Conservation (phyloP, 768 basidiomycete genomes). For the Neoboletus subvelutipes region DNA sequence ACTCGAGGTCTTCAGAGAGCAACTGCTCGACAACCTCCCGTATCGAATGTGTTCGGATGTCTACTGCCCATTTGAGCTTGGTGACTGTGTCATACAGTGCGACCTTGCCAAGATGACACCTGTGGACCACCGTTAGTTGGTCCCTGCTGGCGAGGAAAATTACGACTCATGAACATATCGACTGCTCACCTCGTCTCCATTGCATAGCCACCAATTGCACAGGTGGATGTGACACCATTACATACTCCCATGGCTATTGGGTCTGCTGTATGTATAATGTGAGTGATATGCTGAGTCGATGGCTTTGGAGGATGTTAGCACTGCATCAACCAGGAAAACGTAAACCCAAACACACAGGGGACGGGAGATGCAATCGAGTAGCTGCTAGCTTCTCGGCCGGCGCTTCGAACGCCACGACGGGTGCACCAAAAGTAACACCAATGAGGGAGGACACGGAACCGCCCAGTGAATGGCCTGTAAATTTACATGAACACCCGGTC, state of each 20-base stretch:
- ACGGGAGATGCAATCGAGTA: conserved; percentile 78
- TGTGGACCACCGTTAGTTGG: conserved; percentile 11
- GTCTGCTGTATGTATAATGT: conserved; percentile 92
- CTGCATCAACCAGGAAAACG: not conserved
- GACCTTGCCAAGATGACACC: conserved; percentile 87
- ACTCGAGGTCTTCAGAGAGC: conserved; percentile 52
- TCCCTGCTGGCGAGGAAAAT: not conserved
- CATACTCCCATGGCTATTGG: conserved; percentile 88
- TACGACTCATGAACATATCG: not conserved
- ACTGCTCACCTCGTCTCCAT: conserved; percentile 60
- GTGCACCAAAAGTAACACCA: conserved; percentile 88
- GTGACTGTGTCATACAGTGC: conserved; percentile 85
- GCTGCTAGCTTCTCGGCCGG: conserved; percentile 75
- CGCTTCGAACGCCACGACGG: conserved; percentile 88
- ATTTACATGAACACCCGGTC: not conserved
- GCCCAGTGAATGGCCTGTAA: conserved; percentile 72
- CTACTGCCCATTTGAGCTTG: conserved; percentile 76
- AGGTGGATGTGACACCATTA: conserved; percentile 72
- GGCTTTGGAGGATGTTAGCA: conserved; percentile 43
- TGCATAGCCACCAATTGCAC: conserved; percentile 84
- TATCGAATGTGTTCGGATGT: conserved; percentile 70
- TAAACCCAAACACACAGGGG: conserved; percentile 56
- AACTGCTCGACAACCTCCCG: conserved; percentile 67
- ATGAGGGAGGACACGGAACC: conserved; percentile 83
- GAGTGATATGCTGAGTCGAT: conserved; percentile 72